Evolutionary conservation across 164 flowering plant species (phyloP).

Genomic region (Nelumbo lutea): DNA sequence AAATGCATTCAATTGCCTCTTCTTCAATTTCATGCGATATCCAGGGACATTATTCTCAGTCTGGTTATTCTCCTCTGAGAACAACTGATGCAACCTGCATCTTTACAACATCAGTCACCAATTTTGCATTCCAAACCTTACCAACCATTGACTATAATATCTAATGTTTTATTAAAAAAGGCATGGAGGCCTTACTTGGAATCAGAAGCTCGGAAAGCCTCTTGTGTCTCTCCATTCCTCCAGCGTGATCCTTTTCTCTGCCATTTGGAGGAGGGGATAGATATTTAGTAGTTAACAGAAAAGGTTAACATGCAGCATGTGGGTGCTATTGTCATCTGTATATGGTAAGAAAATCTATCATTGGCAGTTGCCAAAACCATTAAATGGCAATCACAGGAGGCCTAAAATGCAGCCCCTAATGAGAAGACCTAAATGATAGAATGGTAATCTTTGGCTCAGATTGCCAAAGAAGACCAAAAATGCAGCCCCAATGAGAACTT

Average conservation of each 20-base stretch:
- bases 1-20: constrained; percentile 49
- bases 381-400: background rate
- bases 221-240: constrained; percentile 75
- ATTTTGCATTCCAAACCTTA: background rate
- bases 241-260: constrained; percentile 72
- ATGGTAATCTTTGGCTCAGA: too few species aligned
- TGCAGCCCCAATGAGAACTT: too few species aligned
- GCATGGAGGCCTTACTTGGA: constrained; percentile 52
- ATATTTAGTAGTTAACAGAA: background rate
- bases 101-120: constrained; percentile 11
- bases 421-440: too few species aligned
- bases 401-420: too few species aligned
- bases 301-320: background rate
- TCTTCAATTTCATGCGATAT: constrained; percentile 67
- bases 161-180: background rate
- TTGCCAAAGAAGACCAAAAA: too few species aligned
- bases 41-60: constrained; percentile 43
- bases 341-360: background rate
- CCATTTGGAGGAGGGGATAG: constrained; percentile 8
- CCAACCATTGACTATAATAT: background rate
- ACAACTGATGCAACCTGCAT: constrained; percentile 70
- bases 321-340: background rate
- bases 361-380: background rate
- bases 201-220: constrained; percentile 51
- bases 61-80: constrained; percentile 61